Base-by-base conservation (phyloP, 2,329 filamentous ascomycete genomes). In the Macrophomina phaseolina region DNA sequence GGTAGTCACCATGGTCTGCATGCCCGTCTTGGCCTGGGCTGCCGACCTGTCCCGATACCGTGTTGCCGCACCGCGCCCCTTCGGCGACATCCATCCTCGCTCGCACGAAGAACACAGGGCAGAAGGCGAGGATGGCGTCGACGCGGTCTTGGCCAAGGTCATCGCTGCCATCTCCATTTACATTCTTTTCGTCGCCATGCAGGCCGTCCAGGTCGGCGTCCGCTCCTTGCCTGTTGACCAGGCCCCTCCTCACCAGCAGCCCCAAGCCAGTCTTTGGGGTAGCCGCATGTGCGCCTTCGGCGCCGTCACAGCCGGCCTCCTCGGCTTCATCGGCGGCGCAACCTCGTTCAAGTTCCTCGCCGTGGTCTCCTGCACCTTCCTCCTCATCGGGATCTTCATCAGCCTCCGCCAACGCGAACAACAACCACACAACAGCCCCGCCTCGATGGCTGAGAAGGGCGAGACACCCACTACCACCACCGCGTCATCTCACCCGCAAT, bases 161-260 rank as follows among this genome's bases (percentile, higher is more conserved):
- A 52, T 34, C 30, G 49, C 49, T 1, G 49, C 28, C 4, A 5
- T 52, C 14, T 52, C 49, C 49, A 34, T 52, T 8, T 52, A 52
- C 49, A 36, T 52, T 52, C 49, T 52, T 18, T 52, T 52, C 49
- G 34, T 52, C 16, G 49, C 49, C 11, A 52, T 52, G 49, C 49
- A 52, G 49, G 28, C 49, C 30, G 49, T 34, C 28, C 49, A 52
- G 49, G 49, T 34, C 14, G 49, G 28, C 30, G 49, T 34, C 49
- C 49, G 49, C 49, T 52, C 49, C 0, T 12, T 52, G 49, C 49
- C 49, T 52, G 49, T 52, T 16, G 49, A 52, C 9, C 28, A 52
- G 49, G 49, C 49, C 14, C 49, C 28, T 5, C 49, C 30, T 4
- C 49, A 52, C 49, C 49, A 52, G 9, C 28, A 52, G 14, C 23